phyloP scores from a whole-genome alignment of 345 rosid genomes.

The Eutrema yunnanense region DNA sequence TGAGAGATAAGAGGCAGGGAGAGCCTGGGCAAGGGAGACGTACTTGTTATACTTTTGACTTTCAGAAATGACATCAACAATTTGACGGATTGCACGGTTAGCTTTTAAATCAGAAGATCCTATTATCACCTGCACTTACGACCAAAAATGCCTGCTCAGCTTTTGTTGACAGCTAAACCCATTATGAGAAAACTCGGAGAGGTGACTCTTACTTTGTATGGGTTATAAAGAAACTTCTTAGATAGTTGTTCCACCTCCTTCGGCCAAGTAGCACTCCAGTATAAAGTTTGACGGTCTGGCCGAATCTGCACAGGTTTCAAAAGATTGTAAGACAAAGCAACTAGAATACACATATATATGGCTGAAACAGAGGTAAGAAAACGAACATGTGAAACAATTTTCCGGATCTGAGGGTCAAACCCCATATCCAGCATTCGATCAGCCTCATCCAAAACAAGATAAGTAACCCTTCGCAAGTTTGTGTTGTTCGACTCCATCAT shows the following conservation, averaged over 20 bases:
- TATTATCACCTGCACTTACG: conserved; percentile 58
- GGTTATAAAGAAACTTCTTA: conserved; percentile 81
- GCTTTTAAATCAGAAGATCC: conserved; percentile 95
- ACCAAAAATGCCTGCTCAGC: conserved; percentile 3
- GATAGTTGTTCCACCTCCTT: conserved; percentile 95
- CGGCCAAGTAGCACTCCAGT: conserved; percentile 99
- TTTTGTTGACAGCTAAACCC: not conserved
- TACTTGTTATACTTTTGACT: conserved; percentile 96
- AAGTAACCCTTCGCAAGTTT: conserved; percentile 90
- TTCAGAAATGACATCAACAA: conserved; percentile 88
- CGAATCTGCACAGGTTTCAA: conserved; percentile 57
- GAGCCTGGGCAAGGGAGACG: not conserved
- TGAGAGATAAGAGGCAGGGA: not conserved
- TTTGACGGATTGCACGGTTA: conserved; percentile 89
- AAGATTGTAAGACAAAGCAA: not conserved
- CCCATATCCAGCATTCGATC: conserved; percentile 99
- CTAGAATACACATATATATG: not conserved
- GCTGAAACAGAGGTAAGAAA: not conserved
- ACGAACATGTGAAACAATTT: conserved; percentile 82
- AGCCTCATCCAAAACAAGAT: conserved; percentile 97
- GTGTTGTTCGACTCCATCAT: conserved; percentile 97
- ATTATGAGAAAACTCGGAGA: not conserved
- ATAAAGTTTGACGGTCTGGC: conserved; percentile 94
- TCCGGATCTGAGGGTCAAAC: conserved; percentile 92
- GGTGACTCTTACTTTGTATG: conserved; percentile 73